Evolutionary conservation across 164 flowering plant species (phyloP), one percentile per base, ranked within the genome.

Genomic region (Stephania yunnanensis): DNA sequence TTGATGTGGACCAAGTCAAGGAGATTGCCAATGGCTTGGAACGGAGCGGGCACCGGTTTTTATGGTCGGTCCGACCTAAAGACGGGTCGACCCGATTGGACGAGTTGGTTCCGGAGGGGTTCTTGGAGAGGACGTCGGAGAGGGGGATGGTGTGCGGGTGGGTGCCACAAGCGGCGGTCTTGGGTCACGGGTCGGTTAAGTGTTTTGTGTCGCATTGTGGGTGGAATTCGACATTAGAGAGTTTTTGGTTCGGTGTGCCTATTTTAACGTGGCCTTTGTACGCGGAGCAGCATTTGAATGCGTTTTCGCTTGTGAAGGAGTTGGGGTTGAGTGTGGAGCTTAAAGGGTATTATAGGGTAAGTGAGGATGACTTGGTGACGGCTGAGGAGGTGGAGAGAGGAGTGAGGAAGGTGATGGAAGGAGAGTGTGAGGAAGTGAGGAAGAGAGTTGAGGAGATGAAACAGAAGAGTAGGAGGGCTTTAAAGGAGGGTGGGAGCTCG

Each of bases 121-220:
- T 84, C 65, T 25, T 79, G 50, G 75, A 78, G 6, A 75, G 83
- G 15, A 77, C 79, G 15, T 36, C n/a, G 10, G 77, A 50, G 46
- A 68, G 72, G 19, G 86, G 86, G 7, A 74, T 73, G 31, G 64
- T 84, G 2, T 73, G 75, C 19, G 86, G 84, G 22, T 86, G 85
- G 88, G 83, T 81, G 29, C 86, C 88, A 17, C 88, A 86, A 19
- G 75, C 74, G 11, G 74, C 4, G 7, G 71, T 86, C 4, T 48
- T 86, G 44, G 76, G 79, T 2, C 84, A 86, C 61, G 20, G 4
- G 17, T 80, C 82, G 0, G 68, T 77, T 5, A 84, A 81, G 11
- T 84, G 83, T 17, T 86, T 86, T 63, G 84, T 86, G 1, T 84
- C 85, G 0, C 86, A 85, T 65, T 85, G 87, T 19, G 87, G 87